Percentiles rank a stretch among this genome's conserved stretches.
Evolutionary conservation across 495 filamentous ascomycete genomes (phyloP).

Genomic region (Rostrohypoxylon terebratum): DNA sequence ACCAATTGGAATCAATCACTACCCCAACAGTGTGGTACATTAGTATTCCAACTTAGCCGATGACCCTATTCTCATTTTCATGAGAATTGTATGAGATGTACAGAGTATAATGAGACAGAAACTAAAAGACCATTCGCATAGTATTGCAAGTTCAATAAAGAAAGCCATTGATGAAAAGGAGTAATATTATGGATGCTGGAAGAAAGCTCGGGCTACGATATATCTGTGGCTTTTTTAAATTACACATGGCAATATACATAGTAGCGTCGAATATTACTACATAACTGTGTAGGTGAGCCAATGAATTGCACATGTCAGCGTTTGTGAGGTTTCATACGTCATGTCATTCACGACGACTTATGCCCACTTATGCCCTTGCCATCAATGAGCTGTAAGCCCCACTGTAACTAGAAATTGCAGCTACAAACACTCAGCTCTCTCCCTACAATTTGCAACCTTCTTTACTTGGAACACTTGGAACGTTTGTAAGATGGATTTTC

Average conservation of each 20-base stretch:
- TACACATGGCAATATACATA: neutral
- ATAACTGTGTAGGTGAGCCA: conserved; percentile 10
- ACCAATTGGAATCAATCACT: neutral
- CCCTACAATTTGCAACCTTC: neutral
- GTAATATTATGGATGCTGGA: neutral
- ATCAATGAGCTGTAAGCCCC: conserved; percentile 31
- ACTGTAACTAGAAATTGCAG: conserved; percentile 26
- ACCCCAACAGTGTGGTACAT: neutral
- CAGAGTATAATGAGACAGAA: neutral
- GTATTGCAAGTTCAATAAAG: neutral
- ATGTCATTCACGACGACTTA: conserved; percentile 14
- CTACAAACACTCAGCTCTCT: conserved; percentile 20
- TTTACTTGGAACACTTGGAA: neutral
- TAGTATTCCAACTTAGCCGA: neutral
- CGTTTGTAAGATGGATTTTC: conserved; percentile 13
- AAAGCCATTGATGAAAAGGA: neutral
- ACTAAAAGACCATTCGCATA: neutral
- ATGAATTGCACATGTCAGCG: conserved; percentile 25
- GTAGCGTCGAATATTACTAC: neutral
- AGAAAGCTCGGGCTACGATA: neutral
- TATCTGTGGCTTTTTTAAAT: neutral
- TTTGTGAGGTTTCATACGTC: conserved; percentile 22
- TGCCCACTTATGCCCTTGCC: neutral
- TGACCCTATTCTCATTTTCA: neutral
- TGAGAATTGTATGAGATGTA: neutral